phyloP scores from a whole-genome alignment of 352 stramenopile genomes.

The Phytopythium ostracodes region DNA sequence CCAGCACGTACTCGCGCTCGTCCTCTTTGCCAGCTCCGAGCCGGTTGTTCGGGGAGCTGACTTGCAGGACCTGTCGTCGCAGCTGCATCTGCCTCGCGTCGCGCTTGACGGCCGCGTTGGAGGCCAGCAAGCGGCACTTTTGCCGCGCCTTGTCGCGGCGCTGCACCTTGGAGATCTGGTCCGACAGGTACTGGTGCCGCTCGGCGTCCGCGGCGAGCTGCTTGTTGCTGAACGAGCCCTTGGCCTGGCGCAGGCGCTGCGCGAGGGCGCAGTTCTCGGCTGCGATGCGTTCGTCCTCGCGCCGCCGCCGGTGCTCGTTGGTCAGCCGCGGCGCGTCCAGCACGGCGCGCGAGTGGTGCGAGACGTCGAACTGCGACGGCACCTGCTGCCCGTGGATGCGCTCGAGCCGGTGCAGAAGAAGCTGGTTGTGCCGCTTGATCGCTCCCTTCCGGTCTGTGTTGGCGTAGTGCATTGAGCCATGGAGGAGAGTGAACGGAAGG shows the following conservation, averaged over 20 bases:
- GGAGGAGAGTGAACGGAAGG: neutral
- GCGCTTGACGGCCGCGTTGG: slow-evolving; percentile 10
- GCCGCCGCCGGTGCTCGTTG: slow-evolving; percentile 26
- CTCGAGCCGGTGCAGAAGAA: slow-evolving; percentile 45
- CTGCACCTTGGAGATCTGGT: slow-evolving; percentile 53
- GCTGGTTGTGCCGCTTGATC: slow-evolving; percentile 48
- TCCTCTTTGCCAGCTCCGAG: neutral
- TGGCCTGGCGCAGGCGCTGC: slow-evolving; percentile 29
- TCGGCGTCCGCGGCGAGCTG: slow-evolving; percentile 43
- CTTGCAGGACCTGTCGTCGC: neutral
- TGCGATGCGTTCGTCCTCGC: slow-evolving; percentile 42
- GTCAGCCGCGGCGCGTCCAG: slow-evolving; percentile 30
- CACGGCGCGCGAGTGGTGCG: slow-evolving; percentile 39
- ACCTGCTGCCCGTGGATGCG: slow-evolving; percentile 44
- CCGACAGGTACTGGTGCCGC: slow-evolving; percentile 38
- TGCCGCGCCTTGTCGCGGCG: slow-evolving; percentile 38
- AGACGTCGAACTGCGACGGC: slow-evolving; percentile 60
- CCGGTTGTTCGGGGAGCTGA: neutral
- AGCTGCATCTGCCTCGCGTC: neutral
- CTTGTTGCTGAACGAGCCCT: slow-evolving; percentile 39
- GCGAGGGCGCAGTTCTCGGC: slow-evolving; percentile 47
- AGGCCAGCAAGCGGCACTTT: slow-evolving; percentile 23
- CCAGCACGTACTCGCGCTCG: slow-evolving; percentile 8
- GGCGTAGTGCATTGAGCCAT: neutral
- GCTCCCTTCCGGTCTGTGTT: slow-evolving; percentile 38